phyloP scores from a whole-genome alignment of 805 yeast genomes.

The Saccharomycopsis fodiens region DNA sequence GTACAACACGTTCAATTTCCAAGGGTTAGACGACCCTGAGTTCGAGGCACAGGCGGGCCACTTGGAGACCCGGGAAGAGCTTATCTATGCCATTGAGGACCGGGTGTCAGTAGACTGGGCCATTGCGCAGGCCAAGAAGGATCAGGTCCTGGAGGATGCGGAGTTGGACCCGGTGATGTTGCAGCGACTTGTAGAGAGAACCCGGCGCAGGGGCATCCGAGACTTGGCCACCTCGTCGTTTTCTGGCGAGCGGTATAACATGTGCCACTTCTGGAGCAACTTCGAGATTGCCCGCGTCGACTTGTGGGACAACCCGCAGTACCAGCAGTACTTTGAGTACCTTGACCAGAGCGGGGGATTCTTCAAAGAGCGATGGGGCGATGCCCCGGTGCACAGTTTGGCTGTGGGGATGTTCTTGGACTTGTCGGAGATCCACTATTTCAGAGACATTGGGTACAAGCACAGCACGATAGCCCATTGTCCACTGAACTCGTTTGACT shows the following conservation, averaged over 20 bases:
- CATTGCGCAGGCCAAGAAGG: constrained; percentile 11
- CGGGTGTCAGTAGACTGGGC: constrained; percentile 24
- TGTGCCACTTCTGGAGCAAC: constrained; percentile 90
- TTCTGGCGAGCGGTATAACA: constrained; percentile 60
- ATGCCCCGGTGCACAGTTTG: constrained; percentile 88
- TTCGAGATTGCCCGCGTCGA: constrained; percentile 86
- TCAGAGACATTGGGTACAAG: constrained; percentile 85
- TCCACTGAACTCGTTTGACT: constrained; percentile 54
- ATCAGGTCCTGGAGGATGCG: constrained; percentile 23
- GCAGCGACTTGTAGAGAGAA: constrained; percentile 32
- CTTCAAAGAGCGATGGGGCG: constrained; percentile 94
- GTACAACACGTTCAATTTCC: constrained; percentile 27
- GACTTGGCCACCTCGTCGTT: constrained; percentile 45
- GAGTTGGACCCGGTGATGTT: constrained; percentile 29
- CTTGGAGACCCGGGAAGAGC: constrained; percentile 22
- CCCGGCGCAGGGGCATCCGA: constrained; percentile 29
- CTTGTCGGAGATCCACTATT: constrained; percentile 72
- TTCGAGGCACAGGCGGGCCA: constrained; percentile 23
- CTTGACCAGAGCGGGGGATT: constrained; percentile 76
- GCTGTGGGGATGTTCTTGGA: constrained; percentile 74
- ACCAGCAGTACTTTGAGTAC: constrained; percentile 58
- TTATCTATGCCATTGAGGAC: constrained; percentile 25
- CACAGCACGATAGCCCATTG: constrained; percentile 82
- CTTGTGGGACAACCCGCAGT: constrained; percentile 57
- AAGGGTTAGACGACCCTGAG: constrained; percentile 27